Evolutionary conservation across 225 moss, liverwort and hornwort species (phyloP), one percentile per base, ranked within the genome.

Genomic region (Polytrichum formosum): DNA sequence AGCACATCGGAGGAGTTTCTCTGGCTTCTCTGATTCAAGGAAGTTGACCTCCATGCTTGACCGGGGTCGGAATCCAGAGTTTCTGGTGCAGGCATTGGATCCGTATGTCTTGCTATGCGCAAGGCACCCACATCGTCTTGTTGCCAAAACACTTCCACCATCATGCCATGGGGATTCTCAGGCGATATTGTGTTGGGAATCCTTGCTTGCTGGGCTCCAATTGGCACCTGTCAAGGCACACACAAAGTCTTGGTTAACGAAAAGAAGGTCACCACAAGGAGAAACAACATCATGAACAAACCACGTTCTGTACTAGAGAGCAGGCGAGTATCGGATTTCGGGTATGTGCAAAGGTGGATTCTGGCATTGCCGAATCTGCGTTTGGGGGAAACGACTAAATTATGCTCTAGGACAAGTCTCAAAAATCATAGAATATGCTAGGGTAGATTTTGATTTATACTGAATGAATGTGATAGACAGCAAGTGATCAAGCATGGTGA

Each of bases 101-200:
- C 86, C 29, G 91, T 92, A 69, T 98, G 88, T 26, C 90, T 83
- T 26, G 91, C 92, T 31, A 92, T 87, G 67, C 92, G 87, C 54
- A 98, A 81, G 19, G 92, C 63, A 23, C 97, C 97, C 0, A 84
- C 80, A 25, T 94, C 97, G 61, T 98, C 97, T 87, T 98, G 97
- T 68, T 98, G 94, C 97, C 97, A 98, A 61, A 84, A 79, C 26
- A 98, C 81, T 78, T 98, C 92, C 66, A 98, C 97, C 92, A 94
- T 98, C 91, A 98, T 81, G 56, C 97, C 97, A 60, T 87, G 72
- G 4, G 94, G 97, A 66, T 86, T 83, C 60, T 29, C 26, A 1
- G 29, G 75, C 18, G 97, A 92, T 37, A 86, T 87, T 31, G 90
- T 86, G 67, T 91, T 88, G 31, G 97, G 94, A 29, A 94, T 72